phyloP scores from a whole-genome alignment of 1,139 yeast genomes.

The Yamadazyma diddensiae region DNA sequence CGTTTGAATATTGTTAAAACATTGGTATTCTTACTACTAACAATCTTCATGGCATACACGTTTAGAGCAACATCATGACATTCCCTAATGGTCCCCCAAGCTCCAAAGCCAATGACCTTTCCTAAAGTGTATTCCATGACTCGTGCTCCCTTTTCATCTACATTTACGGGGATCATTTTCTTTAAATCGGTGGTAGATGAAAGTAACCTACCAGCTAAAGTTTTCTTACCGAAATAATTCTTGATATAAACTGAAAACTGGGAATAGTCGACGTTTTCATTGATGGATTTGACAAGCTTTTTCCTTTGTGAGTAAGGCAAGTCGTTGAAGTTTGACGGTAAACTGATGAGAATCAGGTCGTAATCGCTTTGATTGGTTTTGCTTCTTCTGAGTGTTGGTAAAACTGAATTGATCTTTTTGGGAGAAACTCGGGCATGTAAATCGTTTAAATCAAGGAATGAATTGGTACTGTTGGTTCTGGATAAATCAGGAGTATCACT shows the following conservation, averaged over 20 bases:
- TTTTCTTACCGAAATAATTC: conserved; percentile 32
- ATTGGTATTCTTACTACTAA: conserved; percentile 47
- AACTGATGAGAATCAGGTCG: conserved; percentile 34
- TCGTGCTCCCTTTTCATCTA: conserved; percentile 61
- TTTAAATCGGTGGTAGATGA: conserved; percentile 42
- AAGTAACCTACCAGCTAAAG: conserved; percentile 42
- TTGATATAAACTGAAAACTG: conserved; percentile 45
- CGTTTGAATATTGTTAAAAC: conserved; percentile 55
- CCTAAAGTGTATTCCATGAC: conserved; percentile 65
- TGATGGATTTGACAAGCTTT: conserved; percentile 50
- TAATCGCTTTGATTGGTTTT: conserved; percentile 26
- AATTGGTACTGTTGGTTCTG: conserved; percentile 24
- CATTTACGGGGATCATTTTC: conserved; percentile 31
- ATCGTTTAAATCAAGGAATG: conserved; percentile 40
- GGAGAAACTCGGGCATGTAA: conserved; percentile 50
- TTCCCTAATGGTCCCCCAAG: conserved; percentile 88
- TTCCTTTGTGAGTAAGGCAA: conserved; percentile 71
- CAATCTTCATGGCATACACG: conserved; percentile 73
- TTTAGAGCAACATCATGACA: conserved; percentile 44
- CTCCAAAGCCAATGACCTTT: conserved; percentile 83
- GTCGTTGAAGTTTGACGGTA: conserved; percentile 61
- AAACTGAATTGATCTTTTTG: conserved; percentile 31
- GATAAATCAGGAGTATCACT: conserved; percentile 16
- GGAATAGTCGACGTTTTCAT: conserved; percentile 54
- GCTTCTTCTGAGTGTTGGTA: conserved; percentile 19